Percentiles rank a stretch among this genome's conserved stretches.
Evolutionary conservation across 768 basidiomycete genomes (phyloP).

Genomic region (Cyathus striatus): DNA sequence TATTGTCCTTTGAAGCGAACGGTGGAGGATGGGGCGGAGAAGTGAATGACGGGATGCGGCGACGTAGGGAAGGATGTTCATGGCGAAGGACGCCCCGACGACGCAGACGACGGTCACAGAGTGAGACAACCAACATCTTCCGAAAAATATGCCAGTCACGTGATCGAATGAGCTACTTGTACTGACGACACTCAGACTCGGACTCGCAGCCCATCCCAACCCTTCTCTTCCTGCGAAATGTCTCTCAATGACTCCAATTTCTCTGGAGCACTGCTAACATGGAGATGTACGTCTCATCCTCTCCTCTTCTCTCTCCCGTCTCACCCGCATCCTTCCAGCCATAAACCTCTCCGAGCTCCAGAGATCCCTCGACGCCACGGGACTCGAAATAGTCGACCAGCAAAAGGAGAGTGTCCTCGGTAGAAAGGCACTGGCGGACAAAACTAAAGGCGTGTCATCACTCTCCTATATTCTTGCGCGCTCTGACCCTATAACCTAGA

Average conservation of each 20-base stretch:
- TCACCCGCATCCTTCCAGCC: constrained; percentile 34
- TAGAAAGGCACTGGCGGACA: constrained; percentile 90
- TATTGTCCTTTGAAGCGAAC: too few relatives aligned
- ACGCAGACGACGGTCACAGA: constrained; percentile 1
- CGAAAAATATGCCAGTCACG: constrained; percentile 9
- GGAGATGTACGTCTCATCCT: constrained; percentile 63
- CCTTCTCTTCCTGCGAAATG: constrained; percentile 9
- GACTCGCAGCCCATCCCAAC: not conserved
- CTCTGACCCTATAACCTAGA: constrained; percentile 40
- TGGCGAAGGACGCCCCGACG: constrained; percentile 5
- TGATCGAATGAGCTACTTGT: constrained; percentile 5
- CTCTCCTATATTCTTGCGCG: not conserved
- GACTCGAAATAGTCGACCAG: constrained; percentile 94
- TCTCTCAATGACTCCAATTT: constrained; percentile 68
- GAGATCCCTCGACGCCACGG: constrained; percentile 88
- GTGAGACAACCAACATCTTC: not conserved
- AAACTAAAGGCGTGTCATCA: constrained; percentile 78
- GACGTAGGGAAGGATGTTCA: constrained; percentile 17
- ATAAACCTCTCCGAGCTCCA: constrained; percentile 89
- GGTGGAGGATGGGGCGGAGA: constrained; percentile 5
- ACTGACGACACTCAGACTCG: constrained; percentile 4
- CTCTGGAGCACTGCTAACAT: constrained; percentile 86
- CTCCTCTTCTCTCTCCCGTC: not conserved
- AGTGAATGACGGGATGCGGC: too few relatives aligned
- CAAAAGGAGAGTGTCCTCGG: constrained; percentile 97